Evolutionary conservation across 441 rosid species (phyloP).

Genomic region (Aleurites moluccanus): DNA sequence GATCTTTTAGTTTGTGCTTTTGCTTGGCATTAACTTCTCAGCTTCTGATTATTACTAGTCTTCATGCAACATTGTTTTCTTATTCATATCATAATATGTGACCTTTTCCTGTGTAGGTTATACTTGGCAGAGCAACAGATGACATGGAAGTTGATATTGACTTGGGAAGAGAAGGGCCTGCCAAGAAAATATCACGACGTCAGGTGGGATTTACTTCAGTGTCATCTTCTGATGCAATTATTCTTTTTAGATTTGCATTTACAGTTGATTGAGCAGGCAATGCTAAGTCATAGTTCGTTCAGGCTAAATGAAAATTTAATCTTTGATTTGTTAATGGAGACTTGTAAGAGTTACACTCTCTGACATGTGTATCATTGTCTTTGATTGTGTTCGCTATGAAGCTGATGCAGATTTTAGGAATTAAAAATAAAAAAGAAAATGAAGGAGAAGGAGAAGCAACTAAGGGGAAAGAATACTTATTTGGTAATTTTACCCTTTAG

Average conservation of each 20-base stretch:
- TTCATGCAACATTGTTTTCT: conserved; percentile 8
- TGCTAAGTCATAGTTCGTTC: neutral
- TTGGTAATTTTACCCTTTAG: neutral
- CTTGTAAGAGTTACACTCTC: neutral
- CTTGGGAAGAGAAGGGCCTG: conserved; percentile 73
- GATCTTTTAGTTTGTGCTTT: neutral
- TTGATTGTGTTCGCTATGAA: neutral
- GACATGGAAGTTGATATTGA: conserved; percentile 82
- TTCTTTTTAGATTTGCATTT: conserved; percentile 7
- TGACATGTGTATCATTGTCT: conserved; percentile 3
- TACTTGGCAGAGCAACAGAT: conserved; percentile 90
- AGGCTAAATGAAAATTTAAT: neutral
- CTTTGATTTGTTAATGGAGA: conserved; percentile 3
- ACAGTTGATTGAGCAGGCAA: neutral
- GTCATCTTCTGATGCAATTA: conserved; percentile 17
- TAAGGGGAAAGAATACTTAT: neutral
- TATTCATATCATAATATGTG: neutral
- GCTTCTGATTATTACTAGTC: neutral
- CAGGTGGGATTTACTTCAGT: conserved; percentile 53
- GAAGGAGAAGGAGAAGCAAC: neutral
- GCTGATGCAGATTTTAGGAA: neutral
- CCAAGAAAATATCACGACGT: conserved; percentile 84
- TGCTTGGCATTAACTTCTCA: neutral
- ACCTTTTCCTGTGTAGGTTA: conserved; percentile 44
- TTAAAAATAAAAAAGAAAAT: neutral